Base-by-base conservation (phyloP, 495 filamentous ascomycete species). In the Hyaloscypha hepaticicola region DNA sequence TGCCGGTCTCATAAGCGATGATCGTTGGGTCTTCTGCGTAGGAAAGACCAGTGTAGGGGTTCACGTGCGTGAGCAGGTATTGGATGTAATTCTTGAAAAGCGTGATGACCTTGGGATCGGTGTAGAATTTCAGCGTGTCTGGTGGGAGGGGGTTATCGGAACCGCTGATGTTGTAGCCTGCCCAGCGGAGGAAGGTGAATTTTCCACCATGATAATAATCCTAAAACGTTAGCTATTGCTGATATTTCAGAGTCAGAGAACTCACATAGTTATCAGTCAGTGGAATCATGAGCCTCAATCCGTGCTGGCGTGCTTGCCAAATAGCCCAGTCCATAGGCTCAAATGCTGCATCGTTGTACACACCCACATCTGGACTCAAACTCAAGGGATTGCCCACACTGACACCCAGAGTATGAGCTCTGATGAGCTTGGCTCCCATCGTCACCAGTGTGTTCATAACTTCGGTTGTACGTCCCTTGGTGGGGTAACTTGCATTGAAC, bases 191-290 rank as follows among this genome's bases (percentile, higher is more conserved):
- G 72, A 84, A 85, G 64, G 75, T 75, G 70, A 80, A 85, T 70
- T 83, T 84, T n/a, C 82, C 82, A 45, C 82, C 82, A 61, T 84
- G 82, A 67, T 84, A 85, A 59, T 84, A 84, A 66, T 84, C 81
- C 73, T 78, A 61, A 34, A n/a, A 31, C n/a, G 28, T 66, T 21
- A 66, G 38, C 25, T 33, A 12, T 14, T 19, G 19, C 9, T 53
- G 3, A 14, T 8, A 56, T 55, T 48, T 45, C 12, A 59, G 6
- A 4, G 28, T 57, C 27, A n/a, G 25, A 34, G 9, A n/a, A 60
- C 74, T 62, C 14, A 77, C 76, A 68, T 77, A 79, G 61, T 82
- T 79, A 66, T 82, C 79, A 9, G 77, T 74, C 51, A 85, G 68
- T 0, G 81, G 82, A n/a, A 79, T 72, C 55, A 82, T 69, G 55